phyloP scores from a whole-genome alignment of 2,329 filamentous ascomycete species.

The Fusarium nodosum region DNA sequence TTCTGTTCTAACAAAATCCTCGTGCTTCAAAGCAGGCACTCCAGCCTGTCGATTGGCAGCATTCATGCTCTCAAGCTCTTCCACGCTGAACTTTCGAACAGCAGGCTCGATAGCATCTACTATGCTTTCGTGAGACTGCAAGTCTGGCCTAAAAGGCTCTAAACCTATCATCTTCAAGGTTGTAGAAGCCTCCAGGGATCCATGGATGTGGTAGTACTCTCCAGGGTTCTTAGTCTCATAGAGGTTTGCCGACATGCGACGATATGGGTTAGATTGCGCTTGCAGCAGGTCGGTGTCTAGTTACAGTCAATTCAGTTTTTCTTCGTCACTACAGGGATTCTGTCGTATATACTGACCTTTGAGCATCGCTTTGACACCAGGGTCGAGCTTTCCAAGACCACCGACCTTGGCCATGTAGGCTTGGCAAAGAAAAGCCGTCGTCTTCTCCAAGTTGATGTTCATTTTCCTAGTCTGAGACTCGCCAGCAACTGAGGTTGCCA shows the following conservation, averaged over 20 bases:
- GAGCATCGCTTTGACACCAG: conserved; percentile 51
- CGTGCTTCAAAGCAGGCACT: conserved; percentile 69
- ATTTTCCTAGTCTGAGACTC: conserved; percentile 40
- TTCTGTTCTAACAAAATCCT: conserved; percentile 69
- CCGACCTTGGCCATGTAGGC: conserved; percentile 56
- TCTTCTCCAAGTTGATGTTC: conserved; percentile 56
- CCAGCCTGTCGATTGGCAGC: conserved; percentile 69
- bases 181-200: conserved; percentile 77
- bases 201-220: conserved; percentile 82
- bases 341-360: conserved; percentile 46
- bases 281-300: conserved; percentile 78
- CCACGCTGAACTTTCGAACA: conserved; percentile 66
- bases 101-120: conserved; percentile 71
- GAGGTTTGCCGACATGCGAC: conserved; percentile 78
- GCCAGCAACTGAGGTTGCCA: conserved; percentile 50
- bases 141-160: conserved; percentile 69
- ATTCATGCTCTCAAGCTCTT: conserved; percentile 72
- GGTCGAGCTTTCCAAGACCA: conserved; percentile 57
- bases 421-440: conserved; percentile 59
- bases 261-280: conserved; percentile 79
- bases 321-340: rapidly evolving
- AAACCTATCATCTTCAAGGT: conserved; percentile 79
- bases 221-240: conserved; percentile 75
- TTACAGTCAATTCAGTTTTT: background rate
- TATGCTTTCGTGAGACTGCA: conserved; percentile 71